A percentile compares a stretch with the other conserved stretches of the same genome.
Conservation (phyloP, 2,329 filamentous ascomycete species). For the Trichoderma asperellum region DNA sequence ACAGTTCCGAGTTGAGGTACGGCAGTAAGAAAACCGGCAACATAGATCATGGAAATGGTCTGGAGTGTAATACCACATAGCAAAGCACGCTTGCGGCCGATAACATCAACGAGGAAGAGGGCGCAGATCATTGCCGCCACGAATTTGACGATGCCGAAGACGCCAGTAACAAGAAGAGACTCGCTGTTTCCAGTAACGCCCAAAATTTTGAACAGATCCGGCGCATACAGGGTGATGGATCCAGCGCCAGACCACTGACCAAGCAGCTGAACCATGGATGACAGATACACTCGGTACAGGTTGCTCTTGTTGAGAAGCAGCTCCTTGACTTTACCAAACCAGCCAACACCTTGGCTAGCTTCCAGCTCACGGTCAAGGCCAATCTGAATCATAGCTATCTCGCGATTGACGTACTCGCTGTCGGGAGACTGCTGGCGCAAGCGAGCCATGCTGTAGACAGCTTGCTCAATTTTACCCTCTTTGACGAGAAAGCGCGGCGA, state of each 20-base stretch:
- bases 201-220: slow-evolving; percentile 72
- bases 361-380: slow-evolving; percentile 73
- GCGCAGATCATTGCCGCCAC: slow-evolving; percentile 69
- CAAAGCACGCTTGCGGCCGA: slow-evolving; percentile 72
- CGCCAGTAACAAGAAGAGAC: slow-evolving; percentile 71
- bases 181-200: slow-evolving; percentile 70
- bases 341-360: slow-evolving; percentile 67
- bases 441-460: slow-evolving; percentile 57
- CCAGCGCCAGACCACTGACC: slow-evolving; percentile 75
- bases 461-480: slow-evolving; percentile 61
- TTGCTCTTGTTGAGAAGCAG: slow-evolving; percentile 70
- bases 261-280: slow-evolving; percentile 70
- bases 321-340: slow-evolving; percentile 68
- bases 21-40: slow-evolving; percentile 64
- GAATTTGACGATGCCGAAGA: slow-evolving; percentile 78
- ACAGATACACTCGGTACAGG: slow-evolving; percentile 72
- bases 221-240: slow-evolving; percentile 76
- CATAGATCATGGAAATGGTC: slow-evolving; percentile 63
- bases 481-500: slow-evolving; percentile 74
- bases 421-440: slow-evolving; percentile 63
- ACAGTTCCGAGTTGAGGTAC: slow-evolving; percentile 61
- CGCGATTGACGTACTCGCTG: slow-evolving; percentile 63
- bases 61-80: slow-evolving; percentile 64
- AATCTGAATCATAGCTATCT: slow-evolving; percentile 66
- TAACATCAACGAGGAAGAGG: slow-evolving; percentile 77